Percentiles rank a stretch among this genome's conserved stretches.
Conservation (phyloP, 768 basidiomycete genomes). For the Pulveroboletus sp. region DNA sequence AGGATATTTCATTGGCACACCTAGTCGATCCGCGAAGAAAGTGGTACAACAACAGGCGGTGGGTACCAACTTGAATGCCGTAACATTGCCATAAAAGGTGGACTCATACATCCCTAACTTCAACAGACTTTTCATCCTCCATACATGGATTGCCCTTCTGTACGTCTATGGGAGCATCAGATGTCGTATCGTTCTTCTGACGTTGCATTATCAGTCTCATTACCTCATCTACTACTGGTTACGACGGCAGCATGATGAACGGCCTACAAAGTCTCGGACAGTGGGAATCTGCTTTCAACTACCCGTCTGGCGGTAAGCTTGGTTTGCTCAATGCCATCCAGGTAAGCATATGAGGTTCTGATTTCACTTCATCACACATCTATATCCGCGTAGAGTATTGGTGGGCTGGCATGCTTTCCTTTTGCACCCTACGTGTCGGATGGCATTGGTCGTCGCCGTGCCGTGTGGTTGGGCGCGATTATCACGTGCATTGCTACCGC, state of each 20-base stretch:
- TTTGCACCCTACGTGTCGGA: slow-evolving; percentile 73
- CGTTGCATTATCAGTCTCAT: slow-evolving; percentile 49
- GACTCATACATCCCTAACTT: neutral
- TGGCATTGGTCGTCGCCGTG: slow-evolving; percentile 60
- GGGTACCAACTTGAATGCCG: too few relatives aligned
- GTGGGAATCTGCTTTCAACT: slow-evolving; percentile 60
- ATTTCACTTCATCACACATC: neutral
- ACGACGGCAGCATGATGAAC: slow-evolving; percentile 80
- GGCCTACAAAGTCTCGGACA: slow-evolving; percentile 65
- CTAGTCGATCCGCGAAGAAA: slow-evolving; percentile 62
- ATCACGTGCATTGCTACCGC: slow-evolving; percentile 69
- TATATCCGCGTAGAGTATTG: slow-evolving; percentile 53
- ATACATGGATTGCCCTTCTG: slow-evolving; percentile 71
- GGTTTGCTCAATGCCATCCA: slow-evolving; percentile 76
- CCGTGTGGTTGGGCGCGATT: slow-evolving; percentile 64
- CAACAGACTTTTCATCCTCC: slow-evolving; percentile 54
- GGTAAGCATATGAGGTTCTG: slow-evolving; percentile 32
- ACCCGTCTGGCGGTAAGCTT: slow-evolving; percentile 56
- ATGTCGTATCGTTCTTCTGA: neutral
- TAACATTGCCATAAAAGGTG: neutral
- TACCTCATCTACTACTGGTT: slow-evolving; percentile 74
- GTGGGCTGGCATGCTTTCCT: slow-evolving; percentile 63
- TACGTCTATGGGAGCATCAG: slow-evolving; percentile 27
- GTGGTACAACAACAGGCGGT: slow-evolving; percentile 80
- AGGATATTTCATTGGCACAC: slow-evolving; percentile 42